Conservation (phyloP, 164 flowering plant species). For the Malania oleifera region DNA sequence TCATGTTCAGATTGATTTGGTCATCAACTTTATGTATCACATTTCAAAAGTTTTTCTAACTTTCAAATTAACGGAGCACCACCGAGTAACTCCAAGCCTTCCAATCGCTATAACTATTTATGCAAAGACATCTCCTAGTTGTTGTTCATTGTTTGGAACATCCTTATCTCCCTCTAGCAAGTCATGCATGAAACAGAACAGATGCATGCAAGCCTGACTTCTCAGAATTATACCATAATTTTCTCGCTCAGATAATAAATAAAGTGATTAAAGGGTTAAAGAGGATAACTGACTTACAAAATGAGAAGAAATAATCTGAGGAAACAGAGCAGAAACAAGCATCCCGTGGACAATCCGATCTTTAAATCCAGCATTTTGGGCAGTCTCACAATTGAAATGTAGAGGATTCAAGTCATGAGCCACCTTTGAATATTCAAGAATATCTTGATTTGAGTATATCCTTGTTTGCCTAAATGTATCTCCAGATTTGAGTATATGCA, state of each 20-base stretch:
- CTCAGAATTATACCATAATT: no score
- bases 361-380: constrained; percentile 51
- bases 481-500: constrained; percentile 43
- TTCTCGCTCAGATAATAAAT: not conserved
- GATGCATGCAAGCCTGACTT: no score
- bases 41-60: no score
- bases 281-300: constrained; percentile 42
- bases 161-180: no score
- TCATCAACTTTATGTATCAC: no score
- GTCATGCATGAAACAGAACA: no score
- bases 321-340: constrained; percentile 81
- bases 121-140: no score
- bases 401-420: constrained; percentile 61
- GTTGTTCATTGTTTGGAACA: no score
- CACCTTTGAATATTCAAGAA: constrained; percentile 50
- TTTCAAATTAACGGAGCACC: no score
- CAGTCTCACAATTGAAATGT: constrained; percentile 55
- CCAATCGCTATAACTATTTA: no score
- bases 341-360: constrained; percentile 76
- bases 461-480: constrained; percentile 45
- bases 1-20: no score
- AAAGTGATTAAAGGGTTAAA: not conserved
- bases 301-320: constrained; percentile 63
- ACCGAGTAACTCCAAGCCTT: no score
- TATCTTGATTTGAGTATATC: constrained; percentile 43